phyloP scores from a whole-genome alignment of 2,329 filamentous ascomycete genomes.

The Neopestalotiopsis clavispora region DNA sequence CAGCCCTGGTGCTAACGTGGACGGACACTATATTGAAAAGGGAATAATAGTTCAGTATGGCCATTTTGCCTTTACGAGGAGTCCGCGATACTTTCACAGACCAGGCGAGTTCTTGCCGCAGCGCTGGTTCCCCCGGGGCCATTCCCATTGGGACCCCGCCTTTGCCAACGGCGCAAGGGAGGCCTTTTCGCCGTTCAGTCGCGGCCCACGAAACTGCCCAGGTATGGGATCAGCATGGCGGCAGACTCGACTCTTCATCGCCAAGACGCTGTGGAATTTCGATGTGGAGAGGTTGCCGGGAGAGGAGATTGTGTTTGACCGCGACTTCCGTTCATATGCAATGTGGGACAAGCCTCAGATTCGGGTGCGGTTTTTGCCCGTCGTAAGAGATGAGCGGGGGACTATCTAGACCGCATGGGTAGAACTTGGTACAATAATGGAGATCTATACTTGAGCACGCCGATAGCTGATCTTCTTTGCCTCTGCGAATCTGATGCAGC shows the following conservation, averaged over 20 bases:
- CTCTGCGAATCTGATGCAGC: too few species aligned
- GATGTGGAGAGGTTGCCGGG: slow-evolving; percentile 19
- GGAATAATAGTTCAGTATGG: slow-evolving; percentile 22
- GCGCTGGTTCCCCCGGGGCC: slow-evolving; percentile 22
- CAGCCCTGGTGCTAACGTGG: slow-evolving; percentile 30
- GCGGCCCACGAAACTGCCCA: slow-evolving; percentile 21
- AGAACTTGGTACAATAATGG: not conserved
- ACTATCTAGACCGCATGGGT: too few species aligned
- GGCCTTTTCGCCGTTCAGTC: slow-evolving; percentile 23
- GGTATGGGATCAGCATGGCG: slow-evolving; percentile 19
- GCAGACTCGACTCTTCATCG: slow-evolving; percentile 21
- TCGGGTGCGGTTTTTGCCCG: slow-evolving; percentile 11
- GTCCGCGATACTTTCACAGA: slow-evolving; percentile 20
- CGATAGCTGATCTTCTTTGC: not conserved
- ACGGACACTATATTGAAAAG: slow-evolving; percentile 28
- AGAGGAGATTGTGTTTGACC: slow-evolving; percentile 18
- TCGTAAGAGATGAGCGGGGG: not conserved
- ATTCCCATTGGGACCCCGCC: slow-evolving; percentile 20
- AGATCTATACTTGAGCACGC: not conserved
- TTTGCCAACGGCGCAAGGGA: slow-evolving; percentile 19
- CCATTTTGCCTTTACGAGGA: slow-evolving; percentile 17
- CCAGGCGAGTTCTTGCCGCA: slow-evolving; percentile 20
- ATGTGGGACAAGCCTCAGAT: slow-evolving; percentile 21
- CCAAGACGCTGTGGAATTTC: slow-evolving; percentile 23
- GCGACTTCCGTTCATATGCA: slow-evolving; percentile 18